Evolutionary conservation across 371 early-diverging fungal species (phyloP).

Genomic region (Mortierella sp.): DNA sequence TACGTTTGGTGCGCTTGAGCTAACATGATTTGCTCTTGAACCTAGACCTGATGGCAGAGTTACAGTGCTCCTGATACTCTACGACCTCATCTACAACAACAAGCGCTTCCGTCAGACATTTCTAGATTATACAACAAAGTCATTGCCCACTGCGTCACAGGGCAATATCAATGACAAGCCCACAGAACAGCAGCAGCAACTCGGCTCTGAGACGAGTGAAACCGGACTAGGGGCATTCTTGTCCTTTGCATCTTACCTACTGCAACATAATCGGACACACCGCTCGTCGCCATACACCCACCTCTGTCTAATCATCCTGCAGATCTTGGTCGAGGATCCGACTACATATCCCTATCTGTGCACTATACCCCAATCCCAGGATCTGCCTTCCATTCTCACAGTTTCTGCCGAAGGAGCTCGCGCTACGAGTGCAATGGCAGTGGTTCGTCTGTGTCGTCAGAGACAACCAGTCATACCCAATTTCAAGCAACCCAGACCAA

Average conservation of each 20-base stretch:
- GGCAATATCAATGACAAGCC: neutral
- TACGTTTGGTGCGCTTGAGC: no score
- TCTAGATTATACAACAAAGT: constrained; percentile 15
- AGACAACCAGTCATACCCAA: constrained; percentile 61
- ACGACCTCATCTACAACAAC: constrained; percentile 61
- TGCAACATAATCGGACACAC: constrained; percentile 61
- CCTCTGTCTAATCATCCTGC: constrained; percentile 55
- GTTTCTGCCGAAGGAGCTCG: neutral
- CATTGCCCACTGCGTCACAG: constrained; percentile 14
- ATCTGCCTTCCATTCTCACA: constrained; percentile 2
- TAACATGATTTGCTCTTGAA: neutral
- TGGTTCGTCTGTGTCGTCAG: constrained; percentile 49
- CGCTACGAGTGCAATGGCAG: constrained; percentile 3
- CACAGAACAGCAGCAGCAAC: neutral
- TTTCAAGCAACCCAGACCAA: constrained; percentile 55
- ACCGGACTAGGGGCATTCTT: constrained; percentile 53
- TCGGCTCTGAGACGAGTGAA: constrained; percentile 20
- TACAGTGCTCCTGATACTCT: constrained; percentile 58
- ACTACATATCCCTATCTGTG: constrained; percentile 30
- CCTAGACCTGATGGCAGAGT: constrained; percentile 59
- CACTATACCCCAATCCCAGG: constrained; percentile 39
- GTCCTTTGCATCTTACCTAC: constrained; percentile 61
- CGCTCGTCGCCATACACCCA: constrained; percentile 59
- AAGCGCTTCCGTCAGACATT: constrained; percentile 27
- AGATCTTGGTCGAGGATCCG: constrained; percentile 58